Conservation (phyloP, 495 filamentous ascomycete species). For the Lentithecium fluviatile region DNA sequence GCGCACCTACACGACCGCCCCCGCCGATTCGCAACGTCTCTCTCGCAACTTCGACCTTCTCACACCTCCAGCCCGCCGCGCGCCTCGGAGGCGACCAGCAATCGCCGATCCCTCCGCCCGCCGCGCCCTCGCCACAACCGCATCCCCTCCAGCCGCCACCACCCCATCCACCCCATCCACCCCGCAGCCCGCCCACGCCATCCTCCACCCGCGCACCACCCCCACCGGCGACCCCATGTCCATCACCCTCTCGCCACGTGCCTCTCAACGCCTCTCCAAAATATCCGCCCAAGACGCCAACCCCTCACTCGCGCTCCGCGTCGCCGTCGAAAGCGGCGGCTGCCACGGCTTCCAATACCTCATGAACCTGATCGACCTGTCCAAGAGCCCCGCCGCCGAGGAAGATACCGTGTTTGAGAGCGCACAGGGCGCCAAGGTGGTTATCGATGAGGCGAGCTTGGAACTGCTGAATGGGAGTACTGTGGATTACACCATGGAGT, state of each 20-base stretch:
- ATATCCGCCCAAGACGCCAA: conserved; percentile 73
- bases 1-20: conserved; percentile 12
- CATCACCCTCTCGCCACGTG: conserved; percentile 77
- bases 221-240: conserved; percentile 80
- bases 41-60: conserved; percentile 43
- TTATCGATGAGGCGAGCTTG: conserved; percentile 84
- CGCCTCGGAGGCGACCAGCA: background rate
- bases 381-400: conserved; percentile 56
- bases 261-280: conserved; percentile 70
- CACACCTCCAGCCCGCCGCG: conserved; percentile 24
- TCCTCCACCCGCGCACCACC: conserved; percentile 65
- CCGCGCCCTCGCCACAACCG: background rate
- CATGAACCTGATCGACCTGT: conserved; percentile 72
- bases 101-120: background rate
- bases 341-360: conserved; percentile 98
- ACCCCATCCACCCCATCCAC: conserved; percentile 59
- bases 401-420: conserved; percentile 72
- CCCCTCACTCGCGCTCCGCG: conserved; percentile 78
- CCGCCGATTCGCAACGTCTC: conserved; percentile 28
- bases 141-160: background rate
- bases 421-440: conserved; percentile 70
- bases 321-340: conserved; percentile 86
- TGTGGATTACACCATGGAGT: conserved; percentile 91
- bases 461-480: conserved; percentile 89
- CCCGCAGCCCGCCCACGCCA: conserved; percentile 32